Percentiles rank a stretch among this genome's conserved stretches.
These are phyloP conservation scores for Myochromella boudieri DNA, from an alignment of 768 basidiomycete genomes.

Conservation along the genomic window DNA sequence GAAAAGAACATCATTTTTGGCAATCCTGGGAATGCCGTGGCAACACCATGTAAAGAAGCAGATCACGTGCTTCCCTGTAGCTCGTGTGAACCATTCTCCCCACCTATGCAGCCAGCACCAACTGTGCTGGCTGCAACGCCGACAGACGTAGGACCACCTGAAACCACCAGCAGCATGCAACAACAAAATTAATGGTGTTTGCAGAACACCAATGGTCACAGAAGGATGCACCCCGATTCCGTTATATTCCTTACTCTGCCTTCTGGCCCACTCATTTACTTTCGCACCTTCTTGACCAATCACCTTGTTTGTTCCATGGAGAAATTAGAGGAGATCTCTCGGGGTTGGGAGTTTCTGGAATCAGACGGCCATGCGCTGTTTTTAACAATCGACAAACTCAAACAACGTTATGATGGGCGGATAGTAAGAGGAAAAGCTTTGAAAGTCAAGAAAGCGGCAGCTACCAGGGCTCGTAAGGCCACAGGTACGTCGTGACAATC, in stretches of 20 bases:
- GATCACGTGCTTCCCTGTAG: constrained; percentile 1
- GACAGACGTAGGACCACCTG: not conserved
- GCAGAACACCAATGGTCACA: not conserved
- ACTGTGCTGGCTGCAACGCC: not conserved
- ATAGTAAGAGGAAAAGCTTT: constrained; percentile 4
- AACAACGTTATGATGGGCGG: constrained; percentile 2
- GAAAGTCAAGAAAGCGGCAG: constrained; percentile 3
- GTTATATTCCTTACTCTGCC: not conserved
- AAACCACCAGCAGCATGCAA: not conserved
- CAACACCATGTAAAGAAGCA: not conserved
- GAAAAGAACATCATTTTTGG: not conserved
- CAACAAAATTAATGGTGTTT: not conserved
- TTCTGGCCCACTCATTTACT: not conserved
- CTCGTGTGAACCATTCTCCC: constrained; percentile 9
- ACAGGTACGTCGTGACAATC: too few species aligned
- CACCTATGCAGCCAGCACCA: not conserved
- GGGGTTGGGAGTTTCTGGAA: not conserved
- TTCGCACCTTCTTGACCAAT: not conserved
- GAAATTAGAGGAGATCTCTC: not conserved
- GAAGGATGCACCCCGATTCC: not conserved
- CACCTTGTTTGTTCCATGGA: not conserved
- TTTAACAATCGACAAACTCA: constrained; percentile 1
- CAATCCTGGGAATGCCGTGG: constrained; percentile 2
- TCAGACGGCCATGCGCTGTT: not conserved
- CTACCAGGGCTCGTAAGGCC: constrained; percentile 3